Conservation (phyloP, 768 basidiomycete genomes). For the Plicaturopsis crispa region DNA sequence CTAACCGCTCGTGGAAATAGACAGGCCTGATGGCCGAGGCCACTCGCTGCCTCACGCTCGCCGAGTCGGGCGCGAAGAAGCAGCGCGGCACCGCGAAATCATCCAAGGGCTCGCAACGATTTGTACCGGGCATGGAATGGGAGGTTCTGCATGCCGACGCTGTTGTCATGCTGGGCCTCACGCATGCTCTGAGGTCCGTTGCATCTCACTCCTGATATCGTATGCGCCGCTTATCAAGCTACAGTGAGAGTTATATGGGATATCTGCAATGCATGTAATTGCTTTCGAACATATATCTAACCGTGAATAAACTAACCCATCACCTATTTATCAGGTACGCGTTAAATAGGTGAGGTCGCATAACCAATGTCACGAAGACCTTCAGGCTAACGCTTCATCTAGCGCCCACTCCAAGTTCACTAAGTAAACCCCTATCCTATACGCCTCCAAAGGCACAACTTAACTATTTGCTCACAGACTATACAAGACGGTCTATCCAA, state of each 20-base stretch:
- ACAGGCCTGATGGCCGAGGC: slow-evolving; percentile 59
- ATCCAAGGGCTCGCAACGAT: slow-evolving; percentile 27
- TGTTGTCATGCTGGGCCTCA: slow-evolving; percentile 61
- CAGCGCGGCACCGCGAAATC: slow-evolving; percentile 31
- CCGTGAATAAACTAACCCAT: too few species aligned
- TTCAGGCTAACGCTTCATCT: slow-evolving; percentile 1
- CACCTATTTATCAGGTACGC: slow-evolving; percentile 27
- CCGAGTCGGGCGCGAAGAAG: slow-evolving; percentile 57
- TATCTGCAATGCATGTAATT: slow-evolving; percentile 72
- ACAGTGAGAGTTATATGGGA: slow-evolving; percentile 72
- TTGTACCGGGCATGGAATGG: slow-evolving; percentile 63
- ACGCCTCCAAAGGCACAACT: too few species aligned
- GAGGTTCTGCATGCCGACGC: slow-evolving; percentile 72
- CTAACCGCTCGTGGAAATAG: slow-evolving; percentile 23
- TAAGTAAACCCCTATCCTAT: slow-evolving; percentile 34
- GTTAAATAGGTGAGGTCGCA: slow-evolving; percentile 43
- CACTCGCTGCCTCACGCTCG: slow-evolving; percentile 39
- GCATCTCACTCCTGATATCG: not conserved
- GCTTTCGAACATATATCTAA: slow-evolving; percentile 3
- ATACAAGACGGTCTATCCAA: slow-evolving; percentile 61
- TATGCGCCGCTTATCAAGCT: not conserved
- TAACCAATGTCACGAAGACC: not conserved
- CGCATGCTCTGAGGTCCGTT: slow-evolving; percentile 59
- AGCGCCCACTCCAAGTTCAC: slow-evolving; percentile 72
- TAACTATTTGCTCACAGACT: slow-evolving; percentile 34